Conservation (phyloP, 768 basidiomycete species). For the Suillus plorans region DNA sequence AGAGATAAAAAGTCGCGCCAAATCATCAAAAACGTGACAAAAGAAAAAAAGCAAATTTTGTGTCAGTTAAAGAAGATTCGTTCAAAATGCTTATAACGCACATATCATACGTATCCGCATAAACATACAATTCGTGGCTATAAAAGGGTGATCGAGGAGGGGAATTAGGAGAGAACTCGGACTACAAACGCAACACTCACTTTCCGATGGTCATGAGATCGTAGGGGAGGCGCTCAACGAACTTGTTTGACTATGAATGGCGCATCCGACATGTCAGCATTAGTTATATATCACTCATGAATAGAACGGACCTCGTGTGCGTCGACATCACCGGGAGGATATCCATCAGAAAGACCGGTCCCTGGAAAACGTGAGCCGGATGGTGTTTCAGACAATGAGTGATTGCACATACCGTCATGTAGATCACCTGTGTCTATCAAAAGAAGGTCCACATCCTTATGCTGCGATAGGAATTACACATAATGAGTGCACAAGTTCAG, state of each 20-base stretch:
- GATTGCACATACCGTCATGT: conserved; percentile 52
- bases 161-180: not conserved
- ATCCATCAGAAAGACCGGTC: conserved; percentile 78
- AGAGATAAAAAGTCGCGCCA: not conserved
- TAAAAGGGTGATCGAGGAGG: not conserved
- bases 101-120: conserved; percentile 69
- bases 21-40: not conserved
- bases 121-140: conserved; percentile 83
- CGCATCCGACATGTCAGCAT: not conserved
- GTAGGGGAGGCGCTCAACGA: conserved; percentile 72
- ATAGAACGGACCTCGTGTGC: conserved; percentile 57
- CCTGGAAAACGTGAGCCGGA: conserved; percentile 38
- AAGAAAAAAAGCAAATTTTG: not conserved
- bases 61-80: not conserved
- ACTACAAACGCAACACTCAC: conserved; percentile 29
- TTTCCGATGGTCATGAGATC: conserved; percentile 87
- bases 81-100: conserved; percentile 19
- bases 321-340: conserved; percentile 65
- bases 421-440: conserved; percentile 79
- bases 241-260: conserved; percentile 62
- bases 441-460: conserved; percentile 78
- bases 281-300: not conserved
- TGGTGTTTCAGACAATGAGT: not conserved
- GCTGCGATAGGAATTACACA: conserved; percentile 26
- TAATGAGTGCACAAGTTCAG: not conserved